Conservation (phyloP, 768 basidiomycete genomes). For the Tulasnella calospora region DNA sequence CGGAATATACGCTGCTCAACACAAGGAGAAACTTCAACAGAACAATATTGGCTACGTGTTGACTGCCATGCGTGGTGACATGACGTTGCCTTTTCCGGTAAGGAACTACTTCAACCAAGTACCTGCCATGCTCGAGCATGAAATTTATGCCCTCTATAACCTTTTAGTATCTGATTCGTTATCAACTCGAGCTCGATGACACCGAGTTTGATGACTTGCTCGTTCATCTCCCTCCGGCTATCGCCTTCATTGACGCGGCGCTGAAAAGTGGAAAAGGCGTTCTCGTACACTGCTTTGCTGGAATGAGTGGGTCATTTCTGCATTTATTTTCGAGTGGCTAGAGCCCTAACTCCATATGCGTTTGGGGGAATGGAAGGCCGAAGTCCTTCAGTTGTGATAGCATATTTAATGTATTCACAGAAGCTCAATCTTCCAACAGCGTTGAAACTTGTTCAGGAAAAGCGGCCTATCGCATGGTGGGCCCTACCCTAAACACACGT, state of each 20-base stretch:
- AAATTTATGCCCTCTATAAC: conserved; percentile 1
- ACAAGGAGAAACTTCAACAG: conserved; percentile 56
- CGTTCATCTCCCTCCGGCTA: conserved; percentile 68
- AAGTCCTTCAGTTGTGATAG: conserved; percentile 78
- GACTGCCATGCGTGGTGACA: conserved; percentile 63
- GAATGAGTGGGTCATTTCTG: conserved; percentile 60
- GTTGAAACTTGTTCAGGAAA: conserved; percentile 59
- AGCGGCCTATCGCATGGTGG: conserved; percentile 67
- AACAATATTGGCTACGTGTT: conserved; percentile 73
- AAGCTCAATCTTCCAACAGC: conserved; percentile 56
- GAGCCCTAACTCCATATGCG: not conserved
- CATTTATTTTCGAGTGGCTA: conserved; percentile 23
- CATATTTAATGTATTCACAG: conserved; percentile 78
- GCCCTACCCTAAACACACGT: conserved; percentile 33
- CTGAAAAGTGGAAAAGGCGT: conserved; percentile 70
- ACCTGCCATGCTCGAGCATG: conserved; percentile 9
- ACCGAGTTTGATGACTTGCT: conserved; percentile 72
- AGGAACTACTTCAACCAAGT: conserved; percentile 28
- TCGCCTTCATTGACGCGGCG: conserved; percentile 77
- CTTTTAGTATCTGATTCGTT: conserved; percentile 66
- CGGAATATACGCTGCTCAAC: conserved; percentile 62
- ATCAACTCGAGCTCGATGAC: conserved; percentile 76
- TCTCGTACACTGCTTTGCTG: conserved; percentile 86
- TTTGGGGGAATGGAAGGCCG: conserved; percentile 49
- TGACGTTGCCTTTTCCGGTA: conserved; percentile 59